Evolutionary conservation across 2,329 filamentous ascomycete genomes (phyloP).

Genomic region (Zopfia rhizophila): DNA sequence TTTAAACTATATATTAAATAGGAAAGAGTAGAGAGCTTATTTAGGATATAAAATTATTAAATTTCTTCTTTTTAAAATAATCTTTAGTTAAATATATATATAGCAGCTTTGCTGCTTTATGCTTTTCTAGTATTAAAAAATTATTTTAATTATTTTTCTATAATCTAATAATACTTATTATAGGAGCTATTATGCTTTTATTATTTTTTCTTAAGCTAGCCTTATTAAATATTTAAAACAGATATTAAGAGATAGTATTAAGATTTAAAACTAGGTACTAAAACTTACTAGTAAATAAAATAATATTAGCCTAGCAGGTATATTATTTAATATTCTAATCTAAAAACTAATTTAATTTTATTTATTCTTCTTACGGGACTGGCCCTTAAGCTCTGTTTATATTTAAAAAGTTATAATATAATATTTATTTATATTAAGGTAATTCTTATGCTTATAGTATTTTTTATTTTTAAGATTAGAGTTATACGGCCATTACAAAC

Average conservation of each 20-base stretch:
- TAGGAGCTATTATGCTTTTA: constrained; percentile 25
- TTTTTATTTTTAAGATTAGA: constrained; percentile 19
- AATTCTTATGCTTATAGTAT: constrained; percentile 25
- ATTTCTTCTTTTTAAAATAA: no score
- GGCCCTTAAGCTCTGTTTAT: constrained; percentile 5
- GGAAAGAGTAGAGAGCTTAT: no score
- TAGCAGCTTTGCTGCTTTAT: constrained; percentile 8
- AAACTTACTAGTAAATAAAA: constrained; percentile 15
- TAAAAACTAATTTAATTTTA: constrained; percentile 15
- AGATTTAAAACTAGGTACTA: constrained; percentile 2
- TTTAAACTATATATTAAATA: no score
- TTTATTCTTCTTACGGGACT: constrained; percentile 8
- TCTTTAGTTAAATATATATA: neutral
- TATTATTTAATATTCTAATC: constrained; percentile 12
- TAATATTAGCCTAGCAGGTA: constrained; percentile 13
- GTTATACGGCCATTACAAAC: constrained; percentile 20
- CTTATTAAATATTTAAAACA: constrained; percentile 28
- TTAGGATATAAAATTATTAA: no score
- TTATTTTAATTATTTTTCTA: constrained; percentile 3
- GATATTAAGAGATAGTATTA: constrained; percentile 19
- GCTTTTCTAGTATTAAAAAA: constrained; percentile 4
- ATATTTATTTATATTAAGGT: constrained; percentile 14
- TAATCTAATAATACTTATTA: constrained; percentile 13
- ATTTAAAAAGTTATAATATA: constrained; percentile 10
- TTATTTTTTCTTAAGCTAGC: constrained; percentile 25